Conservation (phyloP, 129 eudicot genomes). For the Chrysanthemum lavandulifolium region DNA sequence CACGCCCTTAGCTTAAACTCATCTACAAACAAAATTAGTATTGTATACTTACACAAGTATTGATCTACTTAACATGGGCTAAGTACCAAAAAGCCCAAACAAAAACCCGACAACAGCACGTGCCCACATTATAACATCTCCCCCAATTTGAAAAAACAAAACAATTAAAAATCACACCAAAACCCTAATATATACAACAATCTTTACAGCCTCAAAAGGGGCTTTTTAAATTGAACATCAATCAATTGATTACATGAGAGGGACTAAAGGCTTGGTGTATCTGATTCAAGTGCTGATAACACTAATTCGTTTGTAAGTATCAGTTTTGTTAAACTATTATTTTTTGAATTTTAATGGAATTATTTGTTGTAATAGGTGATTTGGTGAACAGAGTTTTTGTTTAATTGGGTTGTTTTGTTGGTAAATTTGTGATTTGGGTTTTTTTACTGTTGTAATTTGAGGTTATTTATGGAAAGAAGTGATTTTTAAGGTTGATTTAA, state of each 20-base stretch:
- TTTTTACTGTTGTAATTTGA: slow-evolving; percentile 19
- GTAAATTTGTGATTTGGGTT: not conserved
- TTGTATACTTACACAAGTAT: too few species aligned
- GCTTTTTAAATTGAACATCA: slow-evolving; percentile 24
- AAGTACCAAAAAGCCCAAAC: too few species aligned
- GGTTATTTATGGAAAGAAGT: not conserved
- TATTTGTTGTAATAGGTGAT: not conserved
- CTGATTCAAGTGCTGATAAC: slow-evolving; percentile 44
- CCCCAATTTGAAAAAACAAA: slow-evolving; percentile 21
- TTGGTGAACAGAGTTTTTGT: slow-evolving; percentile 10
- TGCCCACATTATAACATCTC: slow-evolving; percentile 22
- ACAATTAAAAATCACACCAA: slow-evolving; percentile 13
- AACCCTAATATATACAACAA: not conserved
- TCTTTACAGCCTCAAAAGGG: slow-evolving; percentile 20
- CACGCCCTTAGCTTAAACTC: too few species aligned
- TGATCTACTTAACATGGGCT: too few species aligned
- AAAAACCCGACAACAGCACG: too few species aligned
- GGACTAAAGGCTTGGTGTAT: slow-evolving; percentile 46
- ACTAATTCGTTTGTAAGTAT: slow-evolving; percentile 44
- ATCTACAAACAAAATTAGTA: too few species aligned
- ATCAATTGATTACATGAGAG: slow-evolving; percentile 33
- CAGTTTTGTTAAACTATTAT: not conserved
- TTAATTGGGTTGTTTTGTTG: slow-evolving; percentile 22
- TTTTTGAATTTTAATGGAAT: not conserved
- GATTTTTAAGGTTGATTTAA: slow-evolving; percentile 13